These are phyloP conservation scores for Aspergillus eucalypticola DNA, from an alignment of 2,329 filamentous ascomycete genomes.

Conservation along the genomic window DNA sequence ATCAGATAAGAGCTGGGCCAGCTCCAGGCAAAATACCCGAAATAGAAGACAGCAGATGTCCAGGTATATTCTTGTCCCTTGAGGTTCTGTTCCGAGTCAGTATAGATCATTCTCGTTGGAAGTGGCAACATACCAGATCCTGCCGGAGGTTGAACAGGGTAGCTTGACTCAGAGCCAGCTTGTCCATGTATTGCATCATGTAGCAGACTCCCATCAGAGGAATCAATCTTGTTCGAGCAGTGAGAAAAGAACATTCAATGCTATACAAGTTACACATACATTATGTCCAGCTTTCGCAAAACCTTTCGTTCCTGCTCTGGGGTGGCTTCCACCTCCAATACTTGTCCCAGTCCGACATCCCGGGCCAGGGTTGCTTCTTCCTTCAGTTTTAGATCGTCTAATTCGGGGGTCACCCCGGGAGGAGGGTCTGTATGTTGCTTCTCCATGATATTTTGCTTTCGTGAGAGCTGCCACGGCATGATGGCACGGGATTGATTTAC, in stretches of 20 bases:
- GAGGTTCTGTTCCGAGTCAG: slow-evolving; percentile 23
- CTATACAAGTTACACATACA: slow-evolving; percentile 14
- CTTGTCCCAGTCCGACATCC: slow-evolving; percentile 30
- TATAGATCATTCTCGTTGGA: background rate
- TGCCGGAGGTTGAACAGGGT: slow-evolving; percentile 29
- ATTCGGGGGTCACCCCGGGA: slow-evolving; percentile 5
- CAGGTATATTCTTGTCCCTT: slow-evolving; percentile 32
- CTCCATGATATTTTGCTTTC: slow-evolving; percentile 19
- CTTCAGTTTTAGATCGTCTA: slow-evolving; percentile 22
- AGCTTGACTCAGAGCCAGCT: slow-evolving; percentile 32
- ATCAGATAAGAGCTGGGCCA: slow-evolving; percentile 43
- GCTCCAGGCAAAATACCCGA: slow-evolving; percentile 40
- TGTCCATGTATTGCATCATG: slow-evolving; percentile 35
- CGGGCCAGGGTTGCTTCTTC: slow-evolving; percentile 16
- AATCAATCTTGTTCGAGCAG: slow-evolving; percentile 20
- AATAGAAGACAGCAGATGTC: slow-evolving; percentile 37
- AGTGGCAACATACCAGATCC: slow-evolving; percentile 22
- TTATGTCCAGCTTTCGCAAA: slow-evolving; percentile 30
- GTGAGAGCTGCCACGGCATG: background rate
- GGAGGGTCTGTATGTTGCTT: slow-evolving; percentile 14
- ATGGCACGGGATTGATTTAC: background rate
- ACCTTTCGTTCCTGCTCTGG: slow-evolving; percentile 29
- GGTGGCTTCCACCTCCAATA: slow-evolving; percentile 25
- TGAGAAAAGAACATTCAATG: background rate
- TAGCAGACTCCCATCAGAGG: slow-evolving; percentile 33